These are phyloP conservation scores for Cantharellus anzutake DNA, from an alignment of 768 basidiomycete species.

Conservation along the genomic window DNA sequence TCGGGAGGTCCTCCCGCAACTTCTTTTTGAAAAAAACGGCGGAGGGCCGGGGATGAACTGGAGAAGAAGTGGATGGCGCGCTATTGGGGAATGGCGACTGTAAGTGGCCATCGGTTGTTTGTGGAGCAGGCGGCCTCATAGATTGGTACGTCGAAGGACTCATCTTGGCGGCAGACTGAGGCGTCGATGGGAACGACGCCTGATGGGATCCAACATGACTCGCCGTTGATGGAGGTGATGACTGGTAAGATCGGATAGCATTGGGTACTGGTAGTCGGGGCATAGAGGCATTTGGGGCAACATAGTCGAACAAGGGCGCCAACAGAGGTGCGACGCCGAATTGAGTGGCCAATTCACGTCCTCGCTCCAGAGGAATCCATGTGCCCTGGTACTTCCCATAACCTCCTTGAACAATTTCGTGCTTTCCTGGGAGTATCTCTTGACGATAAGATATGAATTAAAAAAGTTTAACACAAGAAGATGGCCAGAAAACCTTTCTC, in stretches of 20 bases:
- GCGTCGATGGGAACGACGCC: not conserved
- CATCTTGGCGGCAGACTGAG: not conserved
- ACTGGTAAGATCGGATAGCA: not conserved
- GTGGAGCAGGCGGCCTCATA: no score
- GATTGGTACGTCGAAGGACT: not conserved
- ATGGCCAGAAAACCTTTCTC: no score
- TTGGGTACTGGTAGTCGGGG: not conserved
- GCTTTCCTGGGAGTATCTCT: slow-evolving; percentile 85
- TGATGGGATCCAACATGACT: no score
- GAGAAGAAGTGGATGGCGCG: no score
- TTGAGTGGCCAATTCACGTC: slow-evolving; percentile 78
- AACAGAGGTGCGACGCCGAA: slow-evolving; percentile 83
- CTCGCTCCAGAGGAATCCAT: slow-evolving; percentile 94
- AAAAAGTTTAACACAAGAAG: no score
- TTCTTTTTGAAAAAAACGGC: no score
- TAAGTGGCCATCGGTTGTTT: no score
- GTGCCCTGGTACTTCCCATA: slow-evolving; percentile 99
- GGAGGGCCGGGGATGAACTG: no score
- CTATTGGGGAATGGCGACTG: no score
- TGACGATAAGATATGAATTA: slow-evolving; percentile 39
- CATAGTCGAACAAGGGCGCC: slow-evolving; percentile 79
- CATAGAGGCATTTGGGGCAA: not conserved
- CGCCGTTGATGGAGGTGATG: not conserved
- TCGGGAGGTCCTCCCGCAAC: no score
- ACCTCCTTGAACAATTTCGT: slow-evolving; percentile 97